phyloP scores from a whole-genome alignment of 2,329 filamentous ascomycete genomes.

The Clarireedia monteithiana region DNA sequence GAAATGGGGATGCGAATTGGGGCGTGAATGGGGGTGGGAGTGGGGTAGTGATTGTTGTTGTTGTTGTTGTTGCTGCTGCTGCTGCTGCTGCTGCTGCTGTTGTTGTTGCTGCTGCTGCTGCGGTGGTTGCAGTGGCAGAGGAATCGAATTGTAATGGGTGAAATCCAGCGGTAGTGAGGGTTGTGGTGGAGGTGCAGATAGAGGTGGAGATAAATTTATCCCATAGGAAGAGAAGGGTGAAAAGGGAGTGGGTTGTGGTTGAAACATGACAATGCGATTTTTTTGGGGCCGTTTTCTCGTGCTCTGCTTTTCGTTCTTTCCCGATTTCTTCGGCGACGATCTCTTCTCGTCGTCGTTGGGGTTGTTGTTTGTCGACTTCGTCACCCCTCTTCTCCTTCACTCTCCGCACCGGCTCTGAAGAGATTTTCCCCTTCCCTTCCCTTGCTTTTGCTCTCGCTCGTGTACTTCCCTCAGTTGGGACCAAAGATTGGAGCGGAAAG shows the following conservation, averaged over 20 bases:
- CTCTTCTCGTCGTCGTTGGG: no score
- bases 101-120: neutral
- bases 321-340: neutral
- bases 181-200: slow-evolving; percentile 3
- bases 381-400: no score
- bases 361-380: no score
- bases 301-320: neutral
- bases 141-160: neutral
- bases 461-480: no score
- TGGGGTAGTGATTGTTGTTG: neutral
- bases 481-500: no score
- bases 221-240: slow-evolving; percentile 22
- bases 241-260: slow-evolving; percentile 27
- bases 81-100: neutral
- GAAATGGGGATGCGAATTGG: slow-evolving; percentile 4
- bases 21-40: neutral
- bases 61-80: neutral
- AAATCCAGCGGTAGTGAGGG: slow-evolving; percentile 5
- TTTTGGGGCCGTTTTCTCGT: neutral
- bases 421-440: no score
- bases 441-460: no score
- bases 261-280: slow-evolving; percentile 22
- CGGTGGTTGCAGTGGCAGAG: neutral
- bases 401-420: no score
- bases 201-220: slow-evolving; percentile 8